Percentiles rank a stretch among this genome's conserved stretches.
These are phyloP conservation scores for Papiliotrema fonsecae DNA, from an alignment of 1,284 basidiomycete genomes.

Conservation along the genomic window DNA sequence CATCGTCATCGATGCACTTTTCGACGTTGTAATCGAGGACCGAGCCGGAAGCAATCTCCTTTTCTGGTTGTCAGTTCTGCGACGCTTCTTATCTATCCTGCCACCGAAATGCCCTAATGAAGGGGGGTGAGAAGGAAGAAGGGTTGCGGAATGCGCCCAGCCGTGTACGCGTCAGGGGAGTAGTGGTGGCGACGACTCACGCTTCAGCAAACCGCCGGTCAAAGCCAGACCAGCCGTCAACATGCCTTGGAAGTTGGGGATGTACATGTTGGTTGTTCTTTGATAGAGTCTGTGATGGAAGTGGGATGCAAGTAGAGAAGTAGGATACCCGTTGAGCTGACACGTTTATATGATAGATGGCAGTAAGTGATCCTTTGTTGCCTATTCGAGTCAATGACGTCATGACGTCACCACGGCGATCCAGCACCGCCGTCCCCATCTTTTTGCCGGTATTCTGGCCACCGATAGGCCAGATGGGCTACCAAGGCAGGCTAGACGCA, in stretches of 20 bases:
- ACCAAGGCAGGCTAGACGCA: too few species aligned
- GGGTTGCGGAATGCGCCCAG: background rate
- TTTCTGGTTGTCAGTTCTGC: slow-evolving; percentile 8
- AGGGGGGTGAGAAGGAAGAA: background rate
- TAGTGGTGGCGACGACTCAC: slow-evolving; percentile 29
- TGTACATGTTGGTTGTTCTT: slow-evolving; percentile 32
- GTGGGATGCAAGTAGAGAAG: background rate
- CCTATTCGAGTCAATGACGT: too few species aligned
- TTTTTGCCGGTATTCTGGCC: too few species aligned
- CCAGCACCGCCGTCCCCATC: too few species aligned
- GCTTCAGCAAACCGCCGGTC: slow-evolving; percentile 20
- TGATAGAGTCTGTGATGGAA: background rate
- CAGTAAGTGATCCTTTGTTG: too few species aligned
- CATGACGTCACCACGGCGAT: too few species aligned
- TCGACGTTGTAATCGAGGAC: slow-evolving; percentile 44
- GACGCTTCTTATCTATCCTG: background rate
- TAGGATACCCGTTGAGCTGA: too few species aligned
- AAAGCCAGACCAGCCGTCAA: slow-evolving; percentile 35
- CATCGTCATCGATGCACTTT: slow-evolving; percentile 42
- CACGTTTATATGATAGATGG: too few species aligned
- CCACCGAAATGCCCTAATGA: background rate
- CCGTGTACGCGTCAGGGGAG: background rate
- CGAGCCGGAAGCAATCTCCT: slow-evolving; percentile 25
- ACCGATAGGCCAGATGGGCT: too few species aligned
- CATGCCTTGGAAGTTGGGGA: slow-evolving; percentile 36